Evolutionary conservation across 208 protist genomes (phyloP), one percentile per base, ranked within the genome.

Genomic region (Trypanosoma lewisi): DNA sequence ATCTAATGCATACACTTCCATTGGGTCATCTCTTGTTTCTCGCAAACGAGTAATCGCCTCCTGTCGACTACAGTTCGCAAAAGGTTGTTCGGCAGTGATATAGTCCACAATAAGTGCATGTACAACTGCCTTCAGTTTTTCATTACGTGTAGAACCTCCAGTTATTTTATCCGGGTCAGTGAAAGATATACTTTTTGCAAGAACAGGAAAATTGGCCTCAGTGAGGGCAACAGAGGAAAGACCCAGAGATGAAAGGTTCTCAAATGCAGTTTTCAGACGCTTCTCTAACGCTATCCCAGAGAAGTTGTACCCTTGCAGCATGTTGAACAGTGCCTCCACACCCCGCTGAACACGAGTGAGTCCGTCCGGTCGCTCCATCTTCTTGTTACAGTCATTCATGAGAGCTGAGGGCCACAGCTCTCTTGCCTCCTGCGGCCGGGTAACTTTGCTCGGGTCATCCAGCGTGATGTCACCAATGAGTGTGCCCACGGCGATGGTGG

Each of bases 401-500:
- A 94, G 53, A 45, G 73, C 63, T 9, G 58, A 52, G 25, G 89
- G 84, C 86, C 89, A 95, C 56, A 69, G 63, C 44, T 91, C 82
- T 51, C 73, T 70, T 25, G 75, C 80, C 33, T 91, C 82, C 12
- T 61, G 59, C 12, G 89, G 74, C 6, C 80, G 70, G 34, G 75
- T 30, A 9, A 98, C 84, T 64, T 89, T 93, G 52, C 81, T 88
- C 11, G 89, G 89, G 67, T 99, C 97, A 49, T 97, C 95, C 0
- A 98, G 88, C 2, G 89, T 89, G 31, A 99, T 80, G 31, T 82
- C 83, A 0, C 83, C 97, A 34, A 99, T 68, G 36, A 99, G 73
- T 19, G 95, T 88, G 60, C 97, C 98, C 21, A 96, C 67, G n/a
- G 78, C 50, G 64, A 99, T 83, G 53, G 97, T 94, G 65, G 82